Percentiles rank a stretch among this genome's conserved stretches.
phyloP scores from a whole-genome alignment of 2,329 filamentous ascomycete genomes.

The Pseudogymnoascus sp. region DNA sequence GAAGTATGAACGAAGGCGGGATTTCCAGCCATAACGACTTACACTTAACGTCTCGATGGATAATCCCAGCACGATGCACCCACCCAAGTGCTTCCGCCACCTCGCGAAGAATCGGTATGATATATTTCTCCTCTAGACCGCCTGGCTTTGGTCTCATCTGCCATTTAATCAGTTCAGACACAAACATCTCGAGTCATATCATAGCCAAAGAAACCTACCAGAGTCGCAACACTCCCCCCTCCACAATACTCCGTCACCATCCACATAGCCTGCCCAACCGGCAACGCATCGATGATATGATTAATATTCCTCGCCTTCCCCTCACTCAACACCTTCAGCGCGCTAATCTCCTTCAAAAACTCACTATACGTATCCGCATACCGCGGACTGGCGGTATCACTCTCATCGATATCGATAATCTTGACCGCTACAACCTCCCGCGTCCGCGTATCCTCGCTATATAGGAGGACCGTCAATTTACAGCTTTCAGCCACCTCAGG shows the following conservation, averaged over 20 bases:
- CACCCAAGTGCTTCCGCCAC: constrained; percentile 57
- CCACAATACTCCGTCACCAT: constrained; percentile 82
- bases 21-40: constrained; percentile 10
- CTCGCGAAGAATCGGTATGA: constrained; percentile 57
- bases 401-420: constrained; percentile 76
- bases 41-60: constrained; percentile 64
- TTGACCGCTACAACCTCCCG: constrained; percentile 59
- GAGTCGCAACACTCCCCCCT: constrained; percentile 70
- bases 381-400: constrained; percentile 56
- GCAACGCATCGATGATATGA: constrained; percentile 67
- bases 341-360: constrained; percentile 58
- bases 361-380: constrained; percentile 60
- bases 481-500: constrained; percentile 3
- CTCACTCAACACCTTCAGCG: constrained; percentile 64
- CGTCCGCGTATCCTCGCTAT: constrained; percentile 22
- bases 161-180: constrained; percentile 11
- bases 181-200: constrained; percentile 23
- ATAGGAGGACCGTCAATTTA: neutral
- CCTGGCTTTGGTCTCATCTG: constrained; percentile 56
- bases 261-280: constrained; percentile 74
- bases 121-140: constrained; percentile 61
- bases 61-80: constrained; percentile 60
- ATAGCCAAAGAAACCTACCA: constrained; percentile 41
- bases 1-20: too few relatives aligned
- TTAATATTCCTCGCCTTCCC: constrained; percentile 72